These are phyloP conservation scores for Saccharomyces pastorianus DNA, from an alignment of 1,139 yeast genomes.

Conservation along the genomic window DNA sequence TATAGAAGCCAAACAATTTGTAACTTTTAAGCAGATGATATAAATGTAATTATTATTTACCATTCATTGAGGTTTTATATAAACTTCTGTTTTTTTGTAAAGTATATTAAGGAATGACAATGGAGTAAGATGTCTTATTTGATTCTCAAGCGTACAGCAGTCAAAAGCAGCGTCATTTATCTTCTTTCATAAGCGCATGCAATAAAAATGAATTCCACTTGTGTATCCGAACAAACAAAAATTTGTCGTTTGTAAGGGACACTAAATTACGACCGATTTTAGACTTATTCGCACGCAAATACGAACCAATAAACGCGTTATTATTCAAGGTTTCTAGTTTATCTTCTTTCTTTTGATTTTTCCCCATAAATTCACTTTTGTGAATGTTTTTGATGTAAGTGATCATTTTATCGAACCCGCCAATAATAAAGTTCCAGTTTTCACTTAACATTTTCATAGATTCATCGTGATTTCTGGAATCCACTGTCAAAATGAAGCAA, in stretches of 20 bases:
- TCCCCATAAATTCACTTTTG: constrained; percentile 25
- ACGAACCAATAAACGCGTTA: constrained; percentile 24
- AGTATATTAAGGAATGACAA: no score
- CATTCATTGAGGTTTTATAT: no score
- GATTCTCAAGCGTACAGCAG: background rate
- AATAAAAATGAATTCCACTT: constrained; percentile 53
- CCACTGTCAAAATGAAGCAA: constrained; percentile 54
- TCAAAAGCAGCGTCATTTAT: background rate
- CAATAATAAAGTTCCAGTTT: constrained; percentile 50
- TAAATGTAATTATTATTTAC: background rate
- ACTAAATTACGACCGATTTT: constrained; percentile 49
- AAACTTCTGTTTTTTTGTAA: no score
- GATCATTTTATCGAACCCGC: constrained; percentile 47
- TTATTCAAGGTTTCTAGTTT: constrained; percentile 40
- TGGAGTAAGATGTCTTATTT: no score
- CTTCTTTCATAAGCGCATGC: constrained; percentile 12
- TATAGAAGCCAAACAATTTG: background rate
- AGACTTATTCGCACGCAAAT: constrained; percentile 42
- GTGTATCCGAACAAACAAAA: constrained; percentile 57
- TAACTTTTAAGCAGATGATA: background rate
- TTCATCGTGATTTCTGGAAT: constrained; percentile 39
- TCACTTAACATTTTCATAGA: constrained; percentile 36
- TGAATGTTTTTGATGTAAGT: constrained; percentile 38
- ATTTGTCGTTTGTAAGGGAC: constrained; percentile 52
- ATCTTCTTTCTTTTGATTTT: constrained; percentile 32